These are phyloP conservation scores for carrot (Daucus carota) DNA, from an alignment of 129 eudicot genomes.

Conservation along the genomic window DH1_v3.0 NC_030385.2:11072001-11072500, in stretches of 20 bases:
- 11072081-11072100: conserved; percentile 27
- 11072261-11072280: not conserved
- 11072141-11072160: conserved; percentile 52
- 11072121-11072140: conserved; percentile 30
- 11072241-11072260: not conserved
- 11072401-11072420: conserved; percentile 47
- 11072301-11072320: conserved; percentile 42
- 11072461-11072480: conserved; percentile 52
- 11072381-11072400: conserved; percentile 28
- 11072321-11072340: conserved; percentile 51
- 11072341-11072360: conserved; percentile 41
- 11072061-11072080: conserved; percentile 30
- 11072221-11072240: not conserved
- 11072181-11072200: conserved; percentile 52
- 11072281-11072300: not conserved
- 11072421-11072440: conserved; percentile 59
- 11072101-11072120: conserved; percentile 22
- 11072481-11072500: not conserved
- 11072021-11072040: conserved; percentile 20
- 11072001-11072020: conserved; percentile 39
- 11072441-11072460: conserved; percentile 74
- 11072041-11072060: conserved; percentile 35
- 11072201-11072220: conserved; percentile 30
- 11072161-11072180: conserved; percentile 60
- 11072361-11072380: conserved; percentile 50